Conservation (phyloP, 148 eudicot species). For the Vaccinium myrtillus region DNA sequence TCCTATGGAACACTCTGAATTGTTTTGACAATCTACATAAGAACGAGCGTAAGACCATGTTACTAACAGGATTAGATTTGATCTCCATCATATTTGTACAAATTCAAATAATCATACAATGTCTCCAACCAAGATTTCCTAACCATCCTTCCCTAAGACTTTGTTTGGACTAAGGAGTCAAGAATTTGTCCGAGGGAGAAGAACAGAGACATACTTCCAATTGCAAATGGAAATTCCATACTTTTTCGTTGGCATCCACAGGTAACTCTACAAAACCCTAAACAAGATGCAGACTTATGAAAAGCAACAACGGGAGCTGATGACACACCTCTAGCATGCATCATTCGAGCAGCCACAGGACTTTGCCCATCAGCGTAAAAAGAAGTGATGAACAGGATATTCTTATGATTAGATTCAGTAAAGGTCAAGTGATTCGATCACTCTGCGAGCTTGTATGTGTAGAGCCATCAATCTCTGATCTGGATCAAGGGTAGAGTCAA, state of each 20-base stretch:
- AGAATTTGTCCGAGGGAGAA: neutral
- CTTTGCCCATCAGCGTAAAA: neutral
- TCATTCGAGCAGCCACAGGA: neutral
- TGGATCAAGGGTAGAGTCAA: slow-evolving; percentile 92
- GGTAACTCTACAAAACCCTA: neutral
- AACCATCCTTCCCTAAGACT: neutral
- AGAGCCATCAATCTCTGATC: slow-evolving; percentile 81
- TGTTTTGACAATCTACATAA: neutral
- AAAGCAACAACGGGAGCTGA: neutral
- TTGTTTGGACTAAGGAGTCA: neutral
- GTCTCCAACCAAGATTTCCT: neutral
- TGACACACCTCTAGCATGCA: neutral
- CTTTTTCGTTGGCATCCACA: neutral
- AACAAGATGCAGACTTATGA: neutral
- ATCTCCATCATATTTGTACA: neutral
- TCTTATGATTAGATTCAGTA: slow-evolving; percentile 26
- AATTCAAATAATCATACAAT: neutral
- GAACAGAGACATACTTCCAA: neutral
- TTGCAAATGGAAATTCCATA: neutral
- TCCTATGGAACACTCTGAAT: neutral
- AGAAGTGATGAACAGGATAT: neutral
- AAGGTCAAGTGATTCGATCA: slow-evolving; percentile 83
- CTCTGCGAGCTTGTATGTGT: slow-evolving; percentile 93
- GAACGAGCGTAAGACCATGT: neutral
- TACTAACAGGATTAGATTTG: neutral